A percentile compares a stretch with the other conserved stretches of the same genome.
Conservation (phyloP, 2,329 filamentous ascomycete species). For the Verticillium klebahnii region DNA sequence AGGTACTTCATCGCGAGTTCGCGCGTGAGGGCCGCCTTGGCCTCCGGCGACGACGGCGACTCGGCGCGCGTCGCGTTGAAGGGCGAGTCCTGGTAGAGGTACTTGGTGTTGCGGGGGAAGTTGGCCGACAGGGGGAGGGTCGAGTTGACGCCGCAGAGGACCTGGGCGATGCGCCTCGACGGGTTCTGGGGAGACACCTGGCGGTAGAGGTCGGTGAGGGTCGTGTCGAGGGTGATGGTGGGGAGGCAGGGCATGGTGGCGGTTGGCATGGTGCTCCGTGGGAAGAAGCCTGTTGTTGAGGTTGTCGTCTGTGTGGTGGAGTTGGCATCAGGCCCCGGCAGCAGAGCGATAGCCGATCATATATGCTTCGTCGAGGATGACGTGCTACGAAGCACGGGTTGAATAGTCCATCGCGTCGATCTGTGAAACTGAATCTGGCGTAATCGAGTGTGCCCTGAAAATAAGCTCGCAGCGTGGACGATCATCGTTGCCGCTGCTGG, state of each 20-base stretch:
- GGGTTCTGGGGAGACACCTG: constrained; percentile 16
- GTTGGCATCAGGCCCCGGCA: too few species aligned
- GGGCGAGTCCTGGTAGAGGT: constrained; percentile 28
- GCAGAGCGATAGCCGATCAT: background rate
- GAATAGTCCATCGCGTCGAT: background rate
- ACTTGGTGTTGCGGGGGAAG: constrained; percentile 29
- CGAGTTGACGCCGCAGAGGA: constrained; percentile 22
- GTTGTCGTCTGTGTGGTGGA: background rate
- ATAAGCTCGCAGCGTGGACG: background rate
- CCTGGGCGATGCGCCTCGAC: constrained; percentile 21
- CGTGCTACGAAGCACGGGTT: background rate
- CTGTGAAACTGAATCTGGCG: background rate
- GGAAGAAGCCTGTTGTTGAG: background rate
- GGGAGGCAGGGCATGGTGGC: constrained; percentile 17
- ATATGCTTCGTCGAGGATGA: background rate
- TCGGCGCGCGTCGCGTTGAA: constrained; percentile 20
- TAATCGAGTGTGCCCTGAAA: background rate
- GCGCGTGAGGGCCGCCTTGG: constrained; percentile 12
- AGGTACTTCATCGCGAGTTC: constrained; percentile 27
- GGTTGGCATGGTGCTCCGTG: background rate
- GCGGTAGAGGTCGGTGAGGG: constrained; percentile 27
- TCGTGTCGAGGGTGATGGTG: constrained; percentile 26
- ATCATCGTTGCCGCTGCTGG: background rate
- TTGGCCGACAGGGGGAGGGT: constrained; percentile 17
- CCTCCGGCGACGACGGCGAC: background rate